Conservation (phyloP, 768 basidiomycete species). For the Lactarius hengduanensis region DNA sequence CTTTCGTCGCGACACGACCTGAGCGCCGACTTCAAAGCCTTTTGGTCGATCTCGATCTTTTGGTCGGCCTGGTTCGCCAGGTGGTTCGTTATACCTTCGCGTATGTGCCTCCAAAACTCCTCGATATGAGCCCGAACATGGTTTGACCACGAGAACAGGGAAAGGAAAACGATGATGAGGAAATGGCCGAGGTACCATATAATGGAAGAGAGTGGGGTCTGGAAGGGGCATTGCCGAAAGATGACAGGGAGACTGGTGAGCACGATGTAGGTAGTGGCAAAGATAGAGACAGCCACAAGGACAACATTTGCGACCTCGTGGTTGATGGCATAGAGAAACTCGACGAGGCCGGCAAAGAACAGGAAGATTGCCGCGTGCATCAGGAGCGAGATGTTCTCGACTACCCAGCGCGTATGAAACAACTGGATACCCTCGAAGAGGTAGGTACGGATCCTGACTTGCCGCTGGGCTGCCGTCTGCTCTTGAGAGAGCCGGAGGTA, state of each 20-base stretch:
- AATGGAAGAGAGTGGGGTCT: slow-evolving; percentile 2
- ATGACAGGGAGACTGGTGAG: slow-evolving; percentile 7
- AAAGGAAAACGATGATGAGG: neutral
- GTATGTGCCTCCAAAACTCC: neutral
- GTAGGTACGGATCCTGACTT: slow-evolving; percentile 16
- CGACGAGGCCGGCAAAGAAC: slow-evolving; percentile 11
- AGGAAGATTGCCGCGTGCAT: slow-evolving; percentile 13
- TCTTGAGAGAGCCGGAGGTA: slow-evolving; percentile 15
- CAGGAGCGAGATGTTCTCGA: slow-evolving; percentile 14
- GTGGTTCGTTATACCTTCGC: neutral
- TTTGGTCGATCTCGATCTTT: neutral
- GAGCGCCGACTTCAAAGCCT: neutral
- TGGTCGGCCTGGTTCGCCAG: neutral
- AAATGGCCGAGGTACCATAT: slow-evolving; percentile 6
- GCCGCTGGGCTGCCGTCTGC: neutral
- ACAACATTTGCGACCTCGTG: slow-evolving; percentile 1
- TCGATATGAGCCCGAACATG: neutral
- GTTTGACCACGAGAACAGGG: slow-evolving; percentile 6
- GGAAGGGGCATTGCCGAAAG: slow-evolving; percentile 4
- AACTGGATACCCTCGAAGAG: slow-evolving; percentile 1
- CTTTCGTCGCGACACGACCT: slow-evolving; percentile 4
- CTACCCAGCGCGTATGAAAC: slow-evolving; percentile 10
- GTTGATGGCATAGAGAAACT: slow-evolving; percentile 6
- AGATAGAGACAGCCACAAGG: slow-evolving; percentile 3
- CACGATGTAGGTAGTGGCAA: neutral